Conservation (phyloP, 805 yeast genomes). For the Lipomyces starkeyi region DNA sequence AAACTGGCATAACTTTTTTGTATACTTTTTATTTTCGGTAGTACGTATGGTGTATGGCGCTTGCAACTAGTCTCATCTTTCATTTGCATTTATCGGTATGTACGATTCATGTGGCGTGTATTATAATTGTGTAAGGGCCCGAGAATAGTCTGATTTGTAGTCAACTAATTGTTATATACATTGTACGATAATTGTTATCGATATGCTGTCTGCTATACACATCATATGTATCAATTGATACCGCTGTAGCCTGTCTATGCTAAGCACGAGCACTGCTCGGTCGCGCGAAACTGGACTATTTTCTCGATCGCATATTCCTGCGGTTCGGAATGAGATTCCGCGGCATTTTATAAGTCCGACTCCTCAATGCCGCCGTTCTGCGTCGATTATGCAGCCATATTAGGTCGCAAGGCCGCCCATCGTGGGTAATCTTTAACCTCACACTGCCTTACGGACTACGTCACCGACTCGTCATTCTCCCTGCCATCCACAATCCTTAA, state of each 20-base stretch:
- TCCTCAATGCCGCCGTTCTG: background rate
- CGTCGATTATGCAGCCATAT: too few species aligned
- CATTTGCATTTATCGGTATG: background rate
- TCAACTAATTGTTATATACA: background rate
- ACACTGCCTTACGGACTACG: background rate
- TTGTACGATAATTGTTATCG: background rate
- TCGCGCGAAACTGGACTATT: background rate
- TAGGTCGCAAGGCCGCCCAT: background rate
- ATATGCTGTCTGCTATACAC: background rate
- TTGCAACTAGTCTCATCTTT: background rate
- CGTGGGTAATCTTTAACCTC: background rate
- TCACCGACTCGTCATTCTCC: conserved; percentile 15
- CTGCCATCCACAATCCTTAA: conserved; percentile 47
- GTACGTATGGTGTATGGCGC: conserved; percentile 1
- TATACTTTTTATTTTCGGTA: background rate
- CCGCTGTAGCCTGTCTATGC: background rate
- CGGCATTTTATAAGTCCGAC: background rate
- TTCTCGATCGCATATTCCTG: background rate
- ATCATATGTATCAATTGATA: background rate
- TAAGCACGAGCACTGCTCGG: background rate
- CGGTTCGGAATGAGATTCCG: background rate
- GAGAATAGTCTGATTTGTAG: background rate
- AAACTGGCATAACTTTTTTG: background rate
- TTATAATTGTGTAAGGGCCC: background rate
- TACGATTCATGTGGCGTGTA: background rate